Conservation (phyloP, 352 stramenopile genomes). For the Phytophthora pistaciae region DNA sequence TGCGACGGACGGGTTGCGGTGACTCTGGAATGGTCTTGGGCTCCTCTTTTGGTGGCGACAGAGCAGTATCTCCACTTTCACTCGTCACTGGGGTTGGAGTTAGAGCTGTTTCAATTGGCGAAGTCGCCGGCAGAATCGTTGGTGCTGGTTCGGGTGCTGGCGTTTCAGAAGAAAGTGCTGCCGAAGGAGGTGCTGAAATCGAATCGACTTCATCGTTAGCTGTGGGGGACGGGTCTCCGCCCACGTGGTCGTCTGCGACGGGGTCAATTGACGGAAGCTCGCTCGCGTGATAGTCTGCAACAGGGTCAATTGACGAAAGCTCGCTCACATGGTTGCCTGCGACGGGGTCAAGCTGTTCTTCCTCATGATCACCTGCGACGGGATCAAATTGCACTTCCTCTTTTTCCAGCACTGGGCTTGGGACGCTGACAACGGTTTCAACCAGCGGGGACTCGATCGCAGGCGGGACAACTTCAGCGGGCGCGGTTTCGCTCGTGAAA, state of each 20-base stretch:
- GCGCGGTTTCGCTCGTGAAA: background rate
- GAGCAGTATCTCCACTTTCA: background rate
- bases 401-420: background rate
- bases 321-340: conserved; percentile 14
- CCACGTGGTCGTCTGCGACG: conserved; percentile 26
- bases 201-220: conserved; percentile 9
- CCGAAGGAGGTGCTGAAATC: conserved; percentile 12
- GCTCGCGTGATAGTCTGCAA: no score
- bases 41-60: background rate
- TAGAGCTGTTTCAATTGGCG: background rate
- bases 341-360: background rate
- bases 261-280: background rate
- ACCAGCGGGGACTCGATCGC: background rate
- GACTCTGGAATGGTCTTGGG: conserved; percentile 6
- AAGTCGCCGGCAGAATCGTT: background rate
- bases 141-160: background rate
- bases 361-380: conserved; percentile 19
- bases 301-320: no score
- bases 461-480: background rate
- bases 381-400: background rate
- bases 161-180: conserved; percentile 10
- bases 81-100: background rate
- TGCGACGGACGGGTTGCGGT: conserved; percentile 6
- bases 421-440: background rate
- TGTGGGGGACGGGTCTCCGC: background rate